These are phyloP conservation scores for Dactylorhiza incarnata DNA, from an alignment of 106 monocot genomes.

Conservation along the genomic window DNA sequence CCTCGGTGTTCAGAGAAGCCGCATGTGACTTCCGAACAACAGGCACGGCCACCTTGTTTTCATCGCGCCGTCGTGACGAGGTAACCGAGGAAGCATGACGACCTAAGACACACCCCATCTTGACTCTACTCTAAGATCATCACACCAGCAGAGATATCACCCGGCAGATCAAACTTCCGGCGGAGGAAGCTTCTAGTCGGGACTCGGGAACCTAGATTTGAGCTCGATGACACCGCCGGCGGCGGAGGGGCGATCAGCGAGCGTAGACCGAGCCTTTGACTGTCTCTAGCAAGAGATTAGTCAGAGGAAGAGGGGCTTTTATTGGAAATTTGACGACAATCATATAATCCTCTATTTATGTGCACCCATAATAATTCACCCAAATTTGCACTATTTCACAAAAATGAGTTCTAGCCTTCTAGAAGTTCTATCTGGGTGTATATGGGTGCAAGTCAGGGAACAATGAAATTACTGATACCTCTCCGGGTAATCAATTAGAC, in stretches of 20 bases:
- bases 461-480: too few relatives aligned
- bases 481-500: too few relatives aligned
- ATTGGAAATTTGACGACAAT: neutral
- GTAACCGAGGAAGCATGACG: neutral
- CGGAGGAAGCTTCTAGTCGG: neutral
- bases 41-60: neutral
- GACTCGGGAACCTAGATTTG: neutral
- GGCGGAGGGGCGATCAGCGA: neutral
- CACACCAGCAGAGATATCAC: neutral
- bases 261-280: neutral
- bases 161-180: neutral
- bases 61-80: neutral
- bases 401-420: too few relatives aligned
- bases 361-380: too few relatives aligned
- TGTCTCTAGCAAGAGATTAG: neutral
- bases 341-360: too few relatives aligned
- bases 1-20: neutral
- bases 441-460: too few relatives aligned
- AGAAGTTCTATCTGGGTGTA: too few relatives aligned
- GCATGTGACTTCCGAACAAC: neutral
- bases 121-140: neutral
- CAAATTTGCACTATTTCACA: too few relatives aligned
- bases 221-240: neutral
- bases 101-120: constrained; percentile 7
- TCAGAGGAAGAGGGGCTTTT: neutral